Percentiles rank a stretch among this genome's conserved stretches.
phyloP scores from a whole-genome alignment of 148 eudicot genomes.

The Pharnaceum exiguum region DNA sequence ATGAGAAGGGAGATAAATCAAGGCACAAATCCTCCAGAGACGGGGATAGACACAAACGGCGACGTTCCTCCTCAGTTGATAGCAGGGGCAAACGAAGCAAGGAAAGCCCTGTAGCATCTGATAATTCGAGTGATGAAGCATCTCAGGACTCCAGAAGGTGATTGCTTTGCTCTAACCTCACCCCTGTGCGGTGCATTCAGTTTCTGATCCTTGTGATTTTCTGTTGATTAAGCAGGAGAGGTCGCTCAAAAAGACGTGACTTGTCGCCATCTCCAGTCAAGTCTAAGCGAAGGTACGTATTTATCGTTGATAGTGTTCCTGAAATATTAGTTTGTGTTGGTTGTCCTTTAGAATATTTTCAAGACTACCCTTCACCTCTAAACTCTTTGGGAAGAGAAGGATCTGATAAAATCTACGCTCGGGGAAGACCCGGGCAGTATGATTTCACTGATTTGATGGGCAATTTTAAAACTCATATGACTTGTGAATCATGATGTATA shows the following conservation, averaged over 20 bases:
- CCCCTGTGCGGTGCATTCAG: background rate
- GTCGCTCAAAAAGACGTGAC: slow-evolving; percentile 37
- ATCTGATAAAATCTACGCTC: background rate
- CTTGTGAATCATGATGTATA: background rate
- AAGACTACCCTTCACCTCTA: background rate
- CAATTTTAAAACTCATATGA: background rate
- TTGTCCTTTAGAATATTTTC: background rate
- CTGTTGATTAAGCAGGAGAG: slow-evolving; percentile 51
- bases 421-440: background rate
- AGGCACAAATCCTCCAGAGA: slow-evolving; percentile 55
- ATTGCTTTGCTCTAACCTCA: background rate
- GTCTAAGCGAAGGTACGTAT: slow-evolving; percentile 72
- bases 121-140: slow-evolving; percentile 57
- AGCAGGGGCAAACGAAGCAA: slow-evolving; percentile 54
- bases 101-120: slow-evolving; percentile 42
- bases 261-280: slow-evolving; percentile 79
- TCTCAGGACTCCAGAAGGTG: slow-evolving; percentile 80
- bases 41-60: slow-evolving; percentile 55
- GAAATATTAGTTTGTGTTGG: background rate
- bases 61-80: slow-evolving; percentile 56
- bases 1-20: slow-evolving; percentile 60
- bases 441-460: background rate
- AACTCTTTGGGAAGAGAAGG: background rate
- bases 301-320: background rate
- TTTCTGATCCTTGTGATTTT: slow-evolving; percentile 1